These are phyloP conservation scores for Smittium mucronatum DNA, from an alignment of 371 early-diverging fungal species.

Conservation along the genomic window DNA sequence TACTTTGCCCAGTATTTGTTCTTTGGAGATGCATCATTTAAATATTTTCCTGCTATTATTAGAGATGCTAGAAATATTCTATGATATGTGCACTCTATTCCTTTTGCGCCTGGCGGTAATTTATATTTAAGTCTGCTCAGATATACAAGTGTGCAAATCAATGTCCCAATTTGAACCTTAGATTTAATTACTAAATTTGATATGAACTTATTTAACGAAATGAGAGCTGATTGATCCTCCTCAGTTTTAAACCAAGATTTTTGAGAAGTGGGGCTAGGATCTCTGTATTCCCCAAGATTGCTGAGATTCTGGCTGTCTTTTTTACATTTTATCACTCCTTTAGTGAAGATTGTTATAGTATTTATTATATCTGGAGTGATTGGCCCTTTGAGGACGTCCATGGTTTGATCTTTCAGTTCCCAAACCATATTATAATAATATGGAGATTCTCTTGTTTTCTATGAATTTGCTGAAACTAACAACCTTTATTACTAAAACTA, in stretches of 20 bases:
- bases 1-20: slow-evolving; percentile 66
- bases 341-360: slow-evolving; percentile 34
- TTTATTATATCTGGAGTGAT: slow-evolving; percentile 40
- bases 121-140: slow-evolving; percentile 39
- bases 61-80: slow-evolving; percentile 65
- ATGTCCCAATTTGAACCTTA: slow-evolving; percentile 41
- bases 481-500: no score
- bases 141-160: slow-evolving; percentile 45
- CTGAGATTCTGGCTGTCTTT: slow-evolving; percentile 20
- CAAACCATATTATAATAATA: slow-evolving; percentile 18
- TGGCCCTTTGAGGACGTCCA: slow-evolving; percentile 38
- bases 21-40: slow-evolving; percentile 58
- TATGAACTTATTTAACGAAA: slow-evolving; percentile 41
- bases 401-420: slow-evolving; percentile 26
- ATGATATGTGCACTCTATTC: slow-evolving; percentile 62
- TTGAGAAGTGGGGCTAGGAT: not conserved
- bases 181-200: slow-evolving; percentile 40
- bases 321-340: slow-evolving; percentile 38
- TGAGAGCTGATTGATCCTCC: slow-evolving; percentile 16
- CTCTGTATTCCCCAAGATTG: not conserved
- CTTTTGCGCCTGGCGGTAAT: slow-evolving; percentile 41
- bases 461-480: no score
- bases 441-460: no score
- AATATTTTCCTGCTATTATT: slow-evolving; percentile 53
- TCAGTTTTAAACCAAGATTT: no score